Base-by-base conservation (phyloP, 2,329 filamentous ascomycete species). In the Penicillium hordei region DNA sequence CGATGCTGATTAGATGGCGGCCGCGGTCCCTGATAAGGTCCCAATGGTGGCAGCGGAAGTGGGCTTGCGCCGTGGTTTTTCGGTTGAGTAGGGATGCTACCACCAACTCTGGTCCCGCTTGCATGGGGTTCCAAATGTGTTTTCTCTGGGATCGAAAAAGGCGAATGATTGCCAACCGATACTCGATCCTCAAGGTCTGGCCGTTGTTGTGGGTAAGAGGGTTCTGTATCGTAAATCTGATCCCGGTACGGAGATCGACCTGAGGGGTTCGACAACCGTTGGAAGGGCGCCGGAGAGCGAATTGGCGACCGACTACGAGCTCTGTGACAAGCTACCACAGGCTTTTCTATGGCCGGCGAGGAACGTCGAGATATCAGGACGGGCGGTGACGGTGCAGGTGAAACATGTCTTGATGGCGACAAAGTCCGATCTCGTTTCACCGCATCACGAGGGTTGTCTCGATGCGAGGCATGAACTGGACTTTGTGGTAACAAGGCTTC, bases 321-420 rank as follows among this genome's bases (percentile, higher is more conserved):
- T 55, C 72, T 62, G 19, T 71, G 66, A 59, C 76, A 63, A 39
- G 76, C 69, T 19, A 79, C 66, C 48, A 75, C 78, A 49, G 78
- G 68, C 63, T 82, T 79, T 62, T 84, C 86, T 17, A 82, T 72
- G 27, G 77, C 82, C 17, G 86, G 86, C 6, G 86, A 88, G 9
- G 86, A 86, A 48, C 84, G 79, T 56, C 84, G 81, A 23, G 86
- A 88, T 31, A 82, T 85, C 21, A 79, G 72, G 21, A 75, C 80
- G 9, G 86, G 87, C 39, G 80, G 82, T 55, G 80, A 75, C 23
- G 79, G 79, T 39, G 78, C 79, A 34, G 80, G 80, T 21, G 77
- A 70, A 23, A 27, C 57, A 40, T 60, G 68, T 52, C 69, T 74
- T 42, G 72, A 71, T 33, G 83, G 29, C 21, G 49, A 86, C 27